Percentiles rank a stretch among this genome's conserved stretches.
These are phyloP conservation scores for Veloporphyrellus conicus DNA, from an alignment of 1,284 basidiomycete genomes.

Conservation along the genomic window DNA sequence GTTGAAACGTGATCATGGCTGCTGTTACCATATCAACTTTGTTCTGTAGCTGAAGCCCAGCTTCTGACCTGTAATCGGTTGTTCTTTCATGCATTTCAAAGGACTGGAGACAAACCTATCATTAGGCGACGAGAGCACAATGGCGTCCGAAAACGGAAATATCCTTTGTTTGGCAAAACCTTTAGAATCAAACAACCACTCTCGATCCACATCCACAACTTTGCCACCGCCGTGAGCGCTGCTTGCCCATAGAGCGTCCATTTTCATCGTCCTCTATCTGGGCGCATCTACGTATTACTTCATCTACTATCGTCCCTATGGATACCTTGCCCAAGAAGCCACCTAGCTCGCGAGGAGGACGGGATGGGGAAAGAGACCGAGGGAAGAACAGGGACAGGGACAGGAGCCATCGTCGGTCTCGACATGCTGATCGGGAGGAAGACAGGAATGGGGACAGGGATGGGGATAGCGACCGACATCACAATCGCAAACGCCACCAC, in stretches of 20 bases:
- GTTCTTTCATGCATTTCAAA: too few relatives aligned
- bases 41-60: too few relatives aligned
- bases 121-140: too few relatives aligned
- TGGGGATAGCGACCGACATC: background rate
- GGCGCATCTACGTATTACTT: too few relatives aligned
- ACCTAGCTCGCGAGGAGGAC: conserved; percentile 7
- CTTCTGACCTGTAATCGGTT: too few relatives aligned
- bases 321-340: conserved; percentile 23
- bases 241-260: background rate
- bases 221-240: too few relatives aligned
- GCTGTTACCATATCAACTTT: too few relatives aligned
- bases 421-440: too few relatives aligned
- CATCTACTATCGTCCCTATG: conserved; percentile 15
- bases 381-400: conserved; percentile 3
- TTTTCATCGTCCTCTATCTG: background rate
- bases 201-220: too few relatives aligned
- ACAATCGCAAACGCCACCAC: background rate
- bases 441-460: background rate
- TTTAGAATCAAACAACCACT: conserved; percentile 28
- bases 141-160: too few relatives aligned
- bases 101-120: too few relatives aligned
- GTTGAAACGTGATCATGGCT: too few relatives aligned
- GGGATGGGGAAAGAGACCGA: conserved; percentile 1
- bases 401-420: conserved; percentile 9
- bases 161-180: conserved; percentile 27